A percentile compares a stretch with the other conserved stretches of the same genome.
phyloP scores from a whole-genome alignment of 371 early-diverging fungal species.

The Actinomortierella wolfii region DNA sequence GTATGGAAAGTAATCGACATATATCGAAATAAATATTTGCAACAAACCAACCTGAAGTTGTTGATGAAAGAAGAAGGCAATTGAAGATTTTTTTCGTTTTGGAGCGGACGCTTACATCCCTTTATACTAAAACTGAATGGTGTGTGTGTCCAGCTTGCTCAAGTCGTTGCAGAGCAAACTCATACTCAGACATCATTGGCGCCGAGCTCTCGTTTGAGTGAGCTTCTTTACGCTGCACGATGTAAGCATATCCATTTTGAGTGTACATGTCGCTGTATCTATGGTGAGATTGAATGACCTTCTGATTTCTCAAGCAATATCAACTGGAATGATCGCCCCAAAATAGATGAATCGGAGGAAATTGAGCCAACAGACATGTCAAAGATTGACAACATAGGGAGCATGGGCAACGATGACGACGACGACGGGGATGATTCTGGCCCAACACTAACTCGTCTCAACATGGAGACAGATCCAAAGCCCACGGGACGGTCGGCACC shows the following conservation, averaged over 20 bases:
- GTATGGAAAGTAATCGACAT: conserved; percentile 1
- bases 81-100: too few species aligned
- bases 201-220: conserved; percentile 58
- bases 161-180: conserved; percentile 64
- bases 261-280: not conserved
- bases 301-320: conserved; percentile 1
- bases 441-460: conserved; percentile 19
- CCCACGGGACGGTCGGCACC: conserved; percentile 12
- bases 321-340: not conserved
- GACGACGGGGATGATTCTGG: conserved; percentile 11
- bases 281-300: not conserved
- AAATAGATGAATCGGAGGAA: conserved; percentile 38
- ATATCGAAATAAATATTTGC: not conserved
- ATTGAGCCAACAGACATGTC: conserved; percentile 32
- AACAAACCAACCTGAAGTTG: not conserved
- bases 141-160: conserved; percentile 50
- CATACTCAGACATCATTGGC: conserved; percentile 54
- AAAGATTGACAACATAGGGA: conserved; percentile 21
- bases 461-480: conserved; percentile 36
- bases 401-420: conserved; percentile 19
- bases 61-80: not conserved
- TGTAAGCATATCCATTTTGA: conserved; percentile 27
- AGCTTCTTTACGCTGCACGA: conserved; percentile 55
- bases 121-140: not conserved
- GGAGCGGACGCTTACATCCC: not conserved